Evolutionary conservation across 192 early-diverging fungal genomes (phyloP), one percentile per base, ranked within the genome.

Genomic region (Mortierella claussenii): DNA sequence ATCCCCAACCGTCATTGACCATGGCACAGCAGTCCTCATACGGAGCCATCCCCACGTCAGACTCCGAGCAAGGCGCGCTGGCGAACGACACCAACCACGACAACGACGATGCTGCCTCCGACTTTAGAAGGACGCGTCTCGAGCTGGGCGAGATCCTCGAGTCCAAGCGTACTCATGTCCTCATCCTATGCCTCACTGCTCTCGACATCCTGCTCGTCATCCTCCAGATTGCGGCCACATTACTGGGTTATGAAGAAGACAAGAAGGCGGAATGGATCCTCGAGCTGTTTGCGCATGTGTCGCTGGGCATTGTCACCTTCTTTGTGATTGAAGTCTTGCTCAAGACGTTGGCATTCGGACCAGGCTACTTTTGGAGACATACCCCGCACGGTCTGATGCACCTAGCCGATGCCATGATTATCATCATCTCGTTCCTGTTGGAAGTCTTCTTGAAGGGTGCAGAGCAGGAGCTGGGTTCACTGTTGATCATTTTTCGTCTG

Each of bases 401-500:
- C 65, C 32, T 79, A 2, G 74, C 81, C 43, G 86, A 88, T 74
- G 81, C 79, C 3, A 10, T 67, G 34, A 82, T 88, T 6, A 79
- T 88, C 24, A 55, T 80, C 15, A 67, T 81, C 21, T 86, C 82
- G 6, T 82, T 88, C 62, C 21, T 84, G 17, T 43, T 88, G 9
- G 86, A 88, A 42, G 42, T 88, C 17, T 64, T 73, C n/a, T 68
- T 88, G 23, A 68, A 55, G 34, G 86, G 86, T 54, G 84, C 82
- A 7, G 81, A 86, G 27, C 70, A 83, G 46, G 84, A 88, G 50
- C 65, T 86, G 20, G 82, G 79, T 10, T 74, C 80, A 26, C 66
- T 88, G 5, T 65, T 88, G 49, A 82, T 88, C 32, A 73, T 86
- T 33, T 84, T 88, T 62, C 82, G 86, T 63, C 61, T 86, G 17